phyloP scores from a whole-genome alignment of 148 eudicot genomes.

The Persicaria tinctoria region DNA sequence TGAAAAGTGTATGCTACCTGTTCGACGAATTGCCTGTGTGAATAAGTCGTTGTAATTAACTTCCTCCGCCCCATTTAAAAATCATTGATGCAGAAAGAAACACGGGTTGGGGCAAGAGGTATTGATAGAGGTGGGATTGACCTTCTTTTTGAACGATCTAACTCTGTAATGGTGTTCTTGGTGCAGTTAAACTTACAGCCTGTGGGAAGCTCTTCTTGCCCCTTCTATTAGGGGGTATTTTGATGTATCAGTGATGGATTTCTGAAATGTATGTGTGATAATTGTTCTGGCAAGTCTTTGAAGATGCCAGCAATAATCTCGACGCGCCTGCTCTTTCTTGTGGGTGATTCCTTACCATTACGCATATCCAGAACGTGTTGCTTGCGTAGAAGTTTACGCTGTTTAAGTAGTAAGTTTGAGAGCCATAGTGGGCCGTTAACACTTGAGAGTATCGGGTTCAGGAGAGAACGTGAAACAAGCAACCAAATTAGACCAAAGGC shows the following conservation, averaged over 20 bases:
- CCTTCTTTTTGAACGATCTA: neutral
- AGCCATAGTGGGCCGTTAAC: slow-evolving; percentile 44
- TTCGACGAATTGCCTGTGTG: slow-evolving; percentile 12
- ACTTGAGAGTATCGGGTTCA: slow-evolving; percentile 55
- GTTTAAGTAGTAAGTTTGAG: slow-evolving; percentile 25
- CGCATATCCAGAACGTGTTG: slow-evolving; percentile 37
- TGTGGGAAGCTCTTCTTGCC: neutral
- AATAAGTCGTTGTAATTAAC: neutral
- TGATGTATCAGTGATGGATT: neutral
- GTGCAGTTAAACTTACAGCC: neutral
- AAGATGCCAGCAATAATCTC: slow-evolving; percentile 55
- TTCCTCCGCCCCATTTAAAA: neutral
- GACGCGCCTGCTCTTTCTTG: slow-evolving; percentile 58
- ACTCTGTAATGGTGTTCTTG: slow-evolving; percentile 2
- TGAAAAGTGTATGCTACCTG: slow-evolving; percentile 3
- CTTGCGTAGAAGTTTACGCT: slow-evolving; percentile 30
- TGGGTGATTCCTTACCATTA: slow-evolving; percentile 49
- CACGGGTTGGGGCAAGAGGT: neutral
- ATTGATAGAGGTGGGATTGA: neutral
- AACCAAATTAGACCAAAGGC: neutral
- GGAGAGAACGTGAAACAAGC: slow-evolving; percentile 7
- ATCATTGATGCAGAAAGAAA: neutral
- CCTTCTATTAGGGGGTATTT: neutral
- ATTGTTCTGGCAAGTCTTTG: neutral
- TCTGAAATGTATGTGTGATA: neutral